Evolutionary conservation across 164 flowering plant species (phyloP).

Genomic region (Vitis labrusca): DNA sequence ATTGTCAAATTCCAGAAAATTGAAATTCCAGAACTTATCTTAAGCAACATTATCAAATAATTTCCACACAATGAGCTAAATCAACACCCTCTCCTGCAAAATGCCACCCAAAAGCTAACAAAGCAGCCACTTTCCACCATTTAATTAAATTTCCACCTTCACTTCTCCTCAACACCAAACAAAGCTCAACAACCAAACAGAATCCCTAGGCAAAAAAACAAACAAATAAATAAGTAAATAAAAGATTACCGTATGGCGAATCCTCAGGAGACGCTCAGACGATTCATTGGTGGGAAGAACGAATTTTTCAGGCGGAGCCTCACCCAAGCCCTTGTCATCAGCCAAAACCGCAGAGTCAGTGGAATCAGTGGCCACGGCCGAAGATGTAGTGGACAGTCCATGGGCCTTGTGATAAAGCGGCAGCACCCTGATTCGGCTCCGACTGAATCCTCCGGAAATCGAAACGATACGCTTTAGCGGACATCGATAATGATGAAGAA

Average conservation of each 20-base stretch:
- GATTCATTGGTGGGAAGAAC: slow-evolving; percentile 83
- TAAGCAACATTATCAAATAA: too few species aligned
- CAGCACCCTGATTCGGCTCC: slow-evolving; percentile 10
- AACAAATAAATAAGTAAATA: background rate
- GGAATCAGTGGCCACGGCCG: slow-evolving; percentile 38
- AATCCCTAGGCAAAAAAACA: background rate
- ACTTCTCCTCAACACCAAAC: too few species aligned
- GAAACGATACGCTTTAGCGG: slow-evolving; percentile 13
- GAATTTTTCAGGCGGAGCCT: slow-evolving; percentile 25
- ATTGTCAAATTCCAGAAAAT: too few species aligned
- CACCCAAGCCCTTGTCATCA: slow-evolving; percentile 3
- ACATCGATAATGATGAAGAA: background rate
- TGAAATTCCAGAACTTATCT: too few species aligned
- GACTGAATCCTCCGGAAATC: slow-evolving; percentile 7
- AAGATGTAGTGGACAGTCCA: slow-evolving; percentile 13
- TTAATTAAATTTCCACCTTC: too few species aligned
- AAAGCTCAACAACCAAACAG: background rate
- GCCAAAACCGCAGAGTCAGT: slow-evolving; percentile 10
- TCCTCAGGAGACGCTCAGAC: slow-evolving; percentile 60
- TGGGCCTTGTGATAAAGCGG: slow-evolving; percentile 1
- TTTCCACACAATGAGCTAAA: too few species aligned
- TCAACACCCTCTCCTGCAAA: too few species aligned
- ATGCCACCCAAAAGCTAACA: too few species aligned
- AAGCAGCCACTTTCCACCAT: too few species aligned
- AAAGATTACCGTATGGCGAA: slow-evolving; percentile 72